Conservation (phyloP, 2,329 filamentous ascomycete species). For the Sclerotinia borealis region DNA sequence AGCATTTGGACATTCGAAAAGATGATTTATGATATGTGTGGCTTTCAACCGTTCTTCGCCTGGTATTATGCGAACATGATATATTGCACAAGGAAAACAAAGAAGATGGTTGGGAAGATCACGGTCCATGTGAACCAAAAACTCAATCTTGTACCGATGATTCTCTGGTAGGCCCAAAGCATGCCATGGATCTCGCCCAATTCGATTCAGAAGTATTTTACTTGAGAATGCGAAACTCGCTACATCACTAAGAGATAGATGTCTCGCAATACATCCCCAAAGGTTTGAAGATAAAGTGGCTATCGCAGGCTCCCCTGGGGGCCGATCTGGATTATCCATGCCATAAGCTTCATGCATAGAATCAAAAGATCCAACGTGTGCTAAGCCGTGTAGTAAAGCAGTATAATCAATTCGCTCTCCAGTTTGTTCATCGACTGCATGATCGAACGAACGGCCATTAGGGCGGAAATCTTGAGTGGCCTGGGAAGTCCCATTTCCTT, state of each 20-base stretch:
- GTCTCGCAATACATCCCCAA: slow-evolving; percentile 40
- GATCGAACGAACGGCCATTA: slow-evolving; percentile 1
- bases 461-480: neutral
- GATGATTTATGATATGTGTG: slow-evolving; percentile 47
- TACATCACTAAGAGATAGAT: slow-evolving; percentile 40
- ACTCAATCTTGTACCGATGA: slow-evolving; percentile 40
- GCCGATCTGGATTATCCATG: slow-evolving; percentile 16
- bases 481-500: neutral
- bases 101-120: slow-evolving; percentile 50
- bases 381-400: slow-evolving; percentile 29
- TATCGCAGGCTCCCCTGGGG: slow-evolving; percentile 38
- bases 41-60: slow-evolving; percentile 49
- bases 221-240: slow-evolving; percentile 45
- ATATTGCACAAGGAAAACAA: slow-evolving; percentile 51
- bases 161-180: slow-evolving; percentile 39
- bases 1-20: slow-evolving; percentile 50
- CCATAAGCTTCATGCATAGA: slow-evolving; percentile 18
- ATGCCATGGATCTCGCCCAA: slow-evolving; percentile 38
- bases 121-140: slow-evolving; percentile 46
- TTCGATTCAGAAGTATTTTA: slow-evolving; percentile 39
- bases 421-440: slow-evolving; percentile 25
- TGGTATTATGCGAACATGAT: slow-evolving; percentile 47
- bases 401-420: slow-evolving; percentile 32
- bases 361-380: slow-evolving; percentile 28
- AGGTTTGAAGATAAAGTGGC: slow-evolving; percentile 39